Evolutionary conservation across 192 early-diverging fungal species (phyloP).

Genomic region (Umbelopsis vinacea): DNA sequence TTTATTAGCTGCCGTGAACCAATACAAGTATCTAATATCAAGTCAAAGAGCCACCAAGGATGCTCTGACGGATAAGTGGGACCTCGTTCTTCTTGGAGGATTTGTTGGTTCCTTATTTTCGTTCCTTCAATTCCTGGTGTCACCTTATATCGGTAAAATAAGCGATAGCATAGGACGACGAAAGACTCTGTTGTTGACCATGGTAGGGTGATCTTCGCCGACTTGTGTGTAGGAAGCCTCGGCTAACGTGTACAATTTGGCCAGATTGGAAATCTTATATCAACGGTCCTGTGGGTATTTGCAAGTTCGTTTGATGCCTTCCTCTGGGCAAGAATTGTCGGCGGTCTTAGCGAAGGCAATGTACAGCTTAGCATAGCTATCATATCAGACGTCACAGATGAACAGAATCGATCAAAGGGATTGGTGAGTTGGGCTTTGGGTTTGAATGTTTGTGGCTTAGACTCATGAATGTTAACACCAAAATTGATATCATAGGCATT

Average conservation of each 20-base stretch:
- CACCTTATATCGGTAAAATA: conserved; percentile 82
- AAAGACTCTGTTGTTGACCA: conserved; percentile 80
- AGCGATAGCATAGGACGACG: conserved; percentile 84
- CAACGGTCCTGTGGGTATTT: conserved; percentile 92
- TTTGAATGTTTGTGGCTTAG: not conserved
- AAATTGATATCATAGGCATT: conserved; percentile 62
- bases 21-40: conserved; percentile 37
- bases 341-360: conserved; percentile 96
- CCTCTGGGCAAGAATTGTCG: conserved; percentile 83
- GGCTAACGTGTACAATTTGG: not conserved
- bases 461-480: no score
- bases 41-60: not conserved
- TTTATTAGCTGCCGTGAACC: conserved; percentile 30
- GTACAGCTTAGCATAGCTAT: conserved; percentile 96
- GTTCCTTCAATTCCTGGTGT: conserved; percentile 86
- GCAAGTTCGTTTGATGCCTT: conserved; percentile 83
- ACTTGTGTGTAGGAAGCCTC: no score
- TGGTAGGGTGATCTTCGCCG: conserved; percentile 56
- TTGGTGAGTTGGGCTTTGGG: conserved; percentile 57
- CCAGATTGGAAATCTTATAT: conserved; percentile 86
- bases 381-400: conserved; percentile 91
- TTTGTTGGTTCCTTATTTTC: conserved; percentile 92
- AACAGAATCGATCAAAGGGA: conserved; percentile 72
- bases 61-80: conserved; percentile 47
- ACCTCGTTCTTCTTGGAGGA: conserved; percentile 90